A percentile compares a stretch with the other conserved stretches of the same genome.
Evolutionary conservation across 2,329 filamentous ascomycete genomes (phyloP).

Genomic region (Aspergillus versicolor): DNA sequence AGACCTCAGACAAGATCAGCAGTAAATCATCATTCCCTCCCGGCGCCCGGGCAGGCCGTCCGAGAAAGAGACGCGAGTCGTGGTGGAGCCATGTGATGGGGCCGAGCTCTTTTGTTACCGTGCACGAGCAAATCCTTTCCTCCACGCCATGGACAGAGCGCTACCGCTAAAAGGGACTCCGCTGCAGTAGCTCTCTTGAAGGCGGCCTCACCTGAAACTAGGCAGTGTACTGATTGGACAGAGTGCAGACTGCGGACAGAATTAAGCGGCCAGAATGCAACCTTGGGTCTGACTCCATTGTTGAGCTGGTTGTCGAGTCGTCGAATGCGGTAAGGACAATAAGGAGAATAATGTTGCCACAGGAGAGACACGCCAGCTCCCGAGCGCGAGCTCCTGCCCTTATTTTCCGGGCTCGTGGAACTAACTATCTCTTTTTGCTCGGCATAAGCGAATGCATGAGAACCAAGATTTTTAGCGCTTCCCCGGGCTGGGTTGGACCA

Average conservation of each 20-base stretch:
- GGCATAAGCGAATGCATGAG: neutral
- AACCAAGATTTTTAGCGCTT: conserved; percentile 9
- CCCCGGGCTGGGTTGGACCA: conserved; percentile 12
- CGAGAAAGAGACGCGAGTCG: neutral
- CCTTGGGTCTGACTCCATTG: neutral
- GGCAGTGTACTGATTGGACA: conserved; percentile 4
- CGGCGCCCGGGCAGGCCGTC: neutral
- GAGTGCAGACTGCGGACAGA: neutral
- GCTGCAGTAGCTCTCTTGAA: neutral
- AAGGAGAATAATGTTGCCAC: neutral
- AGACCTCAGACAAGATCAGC: conserved; percentile 19
- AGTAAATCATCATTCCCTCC: conserved; percentile 8
- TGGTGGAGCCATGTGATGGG: neutral
- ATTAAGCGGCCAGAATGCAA: conserved; percentile 5
- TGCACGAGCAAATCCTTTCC: neutral
- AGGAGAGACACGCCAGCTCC: neutral
- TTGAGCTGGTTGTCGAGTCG: neutral
- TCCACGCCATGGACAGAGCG: neutral
- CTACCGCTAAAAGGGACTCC: neutral
- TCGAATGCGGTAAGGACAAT: neutral
- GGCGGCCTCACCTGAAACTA: conserved; percentile 10
- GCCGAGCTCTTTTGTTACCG: neutral
- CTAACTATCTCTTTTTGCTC: neutral
- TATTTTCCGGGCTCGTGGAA: conserved; percentile 11
- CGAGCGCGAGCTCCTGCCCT: neutral